Evolutionary conservation across 257 asterid genomes (phyloP).

Genomic region (Verbascum thapsus): DNA sequence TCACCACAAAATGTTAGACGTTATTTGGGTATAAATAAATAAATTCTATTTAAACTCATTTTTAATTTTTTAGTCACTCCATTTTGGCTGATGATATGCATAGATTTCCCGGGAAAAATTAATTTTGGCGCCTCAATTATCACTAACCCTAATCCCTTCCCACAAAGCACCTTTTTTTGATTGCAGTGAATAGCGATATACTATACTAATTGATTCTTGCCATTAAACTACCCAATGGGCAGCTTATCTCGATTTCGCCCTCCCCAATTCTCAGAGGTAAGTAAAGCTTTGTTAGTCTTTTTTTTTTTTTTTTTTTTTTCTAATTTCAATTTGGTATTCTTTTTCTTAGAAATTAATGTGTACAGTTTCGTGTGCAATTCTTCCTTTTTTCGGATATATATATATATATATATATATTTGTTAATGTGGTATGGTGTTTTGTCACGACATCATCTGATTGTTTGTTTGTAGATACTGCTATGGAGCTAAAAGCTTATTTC

Average conservation of each 20-base stretch:
- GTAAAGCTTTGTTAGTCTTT: neutral
- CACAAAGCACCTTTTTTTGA: too few species aligned
- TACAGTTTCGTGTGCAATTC: neutral
- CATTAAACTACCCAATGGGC: slow-evolving; percentile 32
- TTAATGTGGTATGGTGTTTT: neutral
- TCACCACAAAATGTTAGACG: too few species aligned
- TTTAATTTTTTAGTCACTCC: too few species aligned
- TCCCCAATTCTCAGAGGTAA: slow-evolving; percentile 74
- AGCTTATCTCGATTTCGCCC: slow-evolving; percentile 56
- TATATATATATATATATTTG: neutral
- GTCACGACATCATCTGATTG: slow-evolving; percentile 2
- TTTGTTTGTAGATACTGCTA: neutral
- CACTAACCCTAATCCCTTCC: too few species aligned
- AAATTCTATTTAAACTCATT: too few species aligned
- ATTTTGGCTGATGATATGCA: too few species aligned
- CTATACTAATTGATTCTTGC: neutral
- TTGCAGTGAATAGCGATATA: too few species aligned
- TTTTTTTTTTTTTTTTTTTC: neutral
- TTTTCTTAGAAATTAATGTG: neutral
- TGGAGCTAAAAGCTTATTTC: slow-evolving; percentile 7
- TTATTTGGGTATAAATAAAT: too few species aligned
- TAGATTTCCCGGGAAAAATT: too few species aligned
- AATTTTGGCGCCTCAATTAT: too few species aligned
- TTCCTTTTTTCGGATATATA: neutral
- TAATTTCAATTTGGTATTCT: neutral